phyloP scores from a whole-genome alignment of 2,329 filamentous ascomycete genomes.

The Boeremia lycopersici region DNA sequence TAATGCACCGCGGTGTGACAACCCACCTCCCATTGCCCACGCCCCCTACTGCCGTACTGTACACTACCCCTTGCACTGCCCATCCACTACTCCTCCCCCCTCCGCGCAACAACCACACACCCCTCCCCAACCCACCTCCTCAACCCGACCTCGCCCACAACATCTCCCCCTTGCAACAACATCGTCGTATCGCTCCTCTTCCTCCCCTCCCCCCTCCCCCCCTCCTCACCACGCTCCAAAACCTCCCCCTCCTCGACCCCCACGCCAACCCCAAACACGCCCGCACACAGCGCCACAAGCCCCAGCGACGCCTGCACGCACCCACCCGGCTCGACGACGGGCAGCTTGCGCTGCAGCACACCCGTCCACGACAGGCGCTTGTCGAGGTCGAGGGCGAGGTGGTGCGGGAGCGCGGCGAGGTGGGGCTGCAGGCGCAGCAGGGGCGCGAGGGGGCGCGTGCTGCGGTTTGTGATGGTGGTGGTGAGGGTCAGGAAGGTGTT shows the following conservation, averaged over 20 bases:
- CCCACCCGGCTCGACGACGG: conserved; percentile 65
- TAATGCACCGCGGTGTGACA: too few relatives aligned
- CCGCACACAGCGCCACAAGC: conserved; percentile 75
- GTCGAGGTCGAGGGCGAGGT: conserved; percentile 78
- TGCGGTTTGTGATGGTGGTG: conserved; percentile 78
- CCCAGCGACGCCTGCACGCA: conserved; percentile 69
- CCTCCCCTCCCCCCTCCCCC: conserved; percentile 21
- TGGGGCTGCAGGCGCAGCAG: conserved; percentile 78
- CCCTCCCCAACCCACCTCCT: conserved; percentile 53
- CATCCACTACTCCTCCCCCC: neutral
- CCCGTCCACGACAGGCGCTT: conserved; percentile 86
- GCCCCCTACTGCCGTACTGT: too few relatives aligned
- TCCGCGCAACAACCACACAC: conserved; percentile 51
- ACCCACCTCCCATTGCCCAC: too few relatives aligned
- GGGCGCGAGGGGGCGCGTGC: conserved; percentile 68
- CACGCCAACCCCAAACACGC: conserved; percentile 81
- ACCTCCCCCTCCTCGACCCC: conserved; percentile 79
- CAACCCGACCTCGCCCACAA: conserved; percentile 46
- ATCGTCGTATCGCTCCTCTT: conserved; percentile 32
- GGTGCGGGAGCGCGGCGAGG: conserved; percentile 73
- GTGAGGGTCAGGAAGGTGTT: conserved; percentile 73
- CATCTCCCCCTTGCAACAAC: conserved; percentile 33
- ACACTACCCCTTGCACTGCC: too few relatives aligned
- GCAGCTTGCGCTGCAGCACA: conserved; percentile 75
- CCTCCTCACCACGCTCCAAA: conserved; percentile 22